phyloP scores from a whole-genome alignment of 495 filamentous ascomycete genomes.

The Daldinia bambusicola region DNA sequence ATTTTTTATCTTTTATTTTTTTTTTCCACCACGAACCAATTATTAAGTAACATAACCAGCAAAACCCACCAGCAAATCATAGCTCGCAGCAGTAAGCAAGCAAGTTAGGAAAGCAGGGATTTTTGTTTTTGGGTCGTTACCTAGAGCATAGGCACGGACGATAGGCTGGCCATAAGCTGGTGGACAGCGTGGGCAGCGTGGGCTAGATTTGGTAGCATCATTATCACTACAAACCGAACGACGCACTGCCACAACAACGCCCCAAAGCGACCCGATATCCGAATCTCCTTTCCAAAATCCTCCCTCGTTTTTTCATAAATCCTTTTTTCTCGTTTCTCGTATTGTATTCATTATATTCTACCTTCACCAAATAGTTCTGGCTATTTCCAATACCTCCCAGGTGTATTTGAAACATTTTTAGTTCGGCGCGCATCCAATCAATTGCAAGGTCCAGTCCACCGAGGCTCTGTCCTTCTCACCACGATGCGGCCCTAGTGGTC shows the following conservation, averaged over 20 bases:
- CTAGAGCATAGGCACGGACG: constrained; percentile 7
- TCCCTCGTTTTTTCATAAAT: constrained; percentile 21
- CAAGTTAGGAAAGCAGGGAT: constrained; percentile 25
- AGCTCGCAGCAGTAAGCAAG: constrained; percentile 27
- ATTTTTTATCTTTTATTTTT: neutral
- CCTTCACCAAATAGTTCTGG: neutral
- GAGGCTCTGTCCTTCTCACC: constrained; percentile 31
- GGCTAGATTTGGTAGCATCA: constrained; percentile 42
- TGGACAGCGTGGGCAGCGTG: neutral
- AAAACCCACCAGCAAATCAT: constrained; percentile 20
- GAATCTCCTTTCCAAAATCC: constrained; percentile 42
- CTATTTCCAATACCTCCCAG: neutral
- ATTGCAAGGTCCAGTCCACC: constrained; percentile 27
- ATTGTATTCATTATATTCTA: constrained; percentile 25
- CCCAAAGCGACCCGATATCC: constrained; percentile 37
- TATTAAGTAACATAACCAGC: constrained; percentile 19
- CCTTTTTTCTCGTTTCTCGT: constrained; percentile 19
- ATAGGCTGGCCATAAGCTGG: constrained; percentile 17
- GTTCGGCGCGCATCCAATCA: constrained; percentile 32
- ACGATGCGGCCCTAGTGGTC: constrained; percentile 47
- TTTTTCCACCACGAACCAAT: neutral
- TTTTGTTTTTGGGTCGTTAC: constrained; percentile 9
- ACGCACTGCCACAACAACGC: constrained; percentile 44
- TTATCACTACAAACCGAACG: constrained; percentile 39
- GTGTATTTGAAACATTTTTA: neutral